Evolutionary conservation across 495 filamentous ascomycete species (phyloP), one percentile per base, ranked within the genome.

Genomic region (Penicillium atrosanguineum): DNA sequence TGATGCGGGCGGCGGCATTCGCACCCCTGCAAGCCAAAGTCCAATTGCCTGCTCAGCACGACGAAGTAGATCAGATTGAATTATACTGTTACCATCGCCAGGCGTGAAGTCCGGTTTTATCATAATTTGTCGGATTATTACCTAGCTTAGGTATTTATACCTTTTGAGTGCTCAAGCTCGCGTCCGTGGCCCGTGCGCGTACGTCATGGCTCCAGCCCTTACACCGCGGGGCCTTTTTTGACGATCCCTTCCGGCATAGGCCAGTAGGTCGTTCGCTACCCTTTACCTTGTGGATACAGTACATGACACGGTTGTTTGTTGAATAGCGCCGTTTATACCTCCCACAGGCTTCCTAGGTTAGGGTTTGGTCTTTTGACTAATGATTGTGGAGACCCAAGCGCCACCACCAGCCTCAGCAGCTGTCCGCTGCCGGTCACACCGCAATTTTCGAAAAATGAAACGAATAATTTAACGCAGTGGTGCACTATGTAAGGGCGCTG

Each of bases 1-100:
- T 96, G 46, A 88, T 97, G 82, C 50, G 66, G 8, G 68, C 74
- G 36, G 78, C 78, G 12, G 78, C 75, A 2, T 85, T 92, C 69
- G 31, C 42, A 1, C 69, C 75, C 36, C 50, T 64, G 40, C 77
- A 84, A 25, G 63, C 71, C 7, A 67, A 52, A 3, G 61, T 89
- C 19, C 68, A 72, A 7, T 66, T 91, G 15, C 85, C 84, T 0
- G 75, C 84, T 11, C 69, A 85, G n/a, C 75, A 81, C 45, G 79
- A 76, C 4, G 76, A 81, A 18, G 67, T 62, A 1, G 80, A 88
- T 61, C 67, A 78, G 29, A 82, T 90, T 36, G 79, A 89, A 58
- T 69, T 89, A 29, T 82, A 85, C 64, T 61, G 80, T 23, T 80
- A 73, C 60, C 63, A 59, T 14, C 62, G 59, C 23, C 23, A 7